These are phyloP conservation scores for Apiotrichum montevideense DNA, from an alignment of 1,284 basidiomycete genomes.

Conservation along the genomic window DNA sequence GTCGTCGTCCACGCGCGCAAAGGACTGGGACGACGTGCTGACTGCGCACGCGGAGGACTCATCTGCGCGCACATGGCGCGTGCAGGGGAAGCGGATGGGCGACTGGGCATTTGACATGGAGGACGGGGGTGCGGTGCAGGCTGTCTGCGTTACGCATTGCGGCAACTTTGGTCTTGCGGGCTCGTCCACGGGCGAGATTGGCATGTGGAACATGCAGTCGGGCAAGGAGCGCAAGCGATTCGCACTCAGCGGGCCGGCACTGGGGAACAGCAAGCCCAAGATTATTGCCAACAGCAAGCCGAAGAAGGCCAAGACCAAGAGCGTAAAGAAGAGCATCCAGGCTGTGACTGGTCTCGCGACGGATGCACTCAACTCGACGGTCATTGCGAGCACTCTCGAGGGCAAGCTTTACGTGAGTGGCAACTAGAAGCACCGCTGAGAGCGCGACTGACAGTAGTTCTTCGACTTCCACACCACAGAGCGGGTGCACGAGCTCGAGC, in stretches of 20 bases:
- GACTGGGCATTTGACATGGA: constrained; percentile 53
- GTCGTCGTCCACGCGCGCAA: constrained; percentile 71
- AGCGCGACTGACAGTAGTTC: constrained; percentile 55
- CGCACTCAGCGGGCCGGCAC: constrained; percentile 54
- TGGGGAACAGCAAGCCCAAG: constrained; percentile 52
- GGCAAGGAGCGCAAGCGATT: constrained; percentile 78
- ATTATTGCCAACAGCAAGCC: constrained; percentile 30
- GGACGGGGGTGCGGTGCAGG: constrained; percentile 51
- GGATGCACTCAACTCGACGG: constrained; percentile 74
- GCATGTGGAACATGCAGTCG: constrained; percentile 95
- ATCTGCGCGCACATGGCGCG: constrained; percentile 77
- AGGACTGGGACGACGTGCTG: constrained; percentile 97
- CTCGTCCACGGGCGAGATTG: constrained; percentile 68
- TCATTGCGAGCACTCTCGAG: constrained; percentile 79
- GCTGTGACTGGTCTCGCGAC: constrained; percentile 75
- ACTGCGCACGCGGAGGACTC: constrained; percentile 79
- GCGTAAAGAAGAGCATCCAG: constrained; percentile 51
- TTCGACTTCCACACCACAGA: constrained; percentile 89
- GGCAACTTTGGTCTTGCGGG: constrained; percentile 91
- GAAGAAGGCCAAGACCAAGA: constrained; percentile 39
- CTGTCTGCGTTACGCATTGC: constrained; percentile 87
- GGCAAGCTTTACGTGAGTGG: constrained; percentile 74
- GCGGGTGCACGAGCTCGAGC: constrained; percentile 60
- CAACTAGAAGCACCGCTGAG: too few species aligned
- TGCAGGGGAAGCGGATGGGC: constrained; percentile 73